Evolutionary conservation across 306 rosid genomes (phyloP).

Genomic region (Casuarina cunninghamiana): DNA sequence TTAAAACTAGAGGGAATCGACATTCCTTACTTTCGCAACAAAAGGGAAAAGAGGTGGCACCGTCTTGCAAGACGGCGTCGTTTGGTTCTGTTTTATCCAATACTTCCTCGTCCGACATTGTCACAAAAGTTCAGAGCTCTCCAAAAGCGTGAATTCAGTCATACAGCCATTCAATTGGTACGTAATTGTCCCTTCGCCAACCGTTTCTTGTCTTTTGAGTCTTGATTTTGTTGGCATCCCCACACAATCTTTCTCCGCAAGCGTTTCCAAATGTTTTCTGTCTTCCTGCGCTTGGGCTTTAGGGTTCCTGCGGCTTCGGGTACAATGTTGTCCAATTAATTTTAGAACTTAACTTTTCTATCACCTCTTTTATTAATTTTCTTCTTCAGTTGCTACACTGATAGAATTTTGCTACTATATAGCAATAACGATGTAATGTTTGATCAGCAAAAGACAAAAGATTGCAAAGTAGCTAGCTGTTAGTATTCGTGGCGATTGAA

Average conservation of each 20-base stretch:
- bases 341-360: background rate
- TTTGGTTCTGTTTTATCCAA: background rate
- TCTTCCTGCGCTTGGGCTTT: background rate
- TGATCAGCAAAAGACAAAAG: background rate
- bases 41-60: no score
- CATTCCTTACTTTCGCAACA: no score
- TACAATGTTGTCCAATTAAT: constrained; percentile 1
- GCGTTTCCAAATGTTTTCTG: background rate
- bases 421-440: background rate
- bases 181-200: background rate
- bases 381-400: background rate
- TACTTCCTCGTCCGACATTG: background rate
- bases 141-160: background rate
- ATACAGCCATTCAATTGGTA: background rate
- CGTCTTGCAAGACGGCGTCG: constrained; percentile 11
- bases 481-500: background rate
- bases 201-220: background rate
- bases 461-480: background rate
- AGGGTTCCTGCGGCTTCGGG: constrained; percentile 6
- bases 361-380: background rate
- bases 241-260: background rate
- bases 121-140: background rate
- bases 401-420: background rate
- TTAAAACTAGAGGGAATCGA: no score
- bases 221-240: background rate